phyloP scores from a whole-genome alignment of 1,139 yeast species.

The Zygotorulaspora mrakii region DNA sequence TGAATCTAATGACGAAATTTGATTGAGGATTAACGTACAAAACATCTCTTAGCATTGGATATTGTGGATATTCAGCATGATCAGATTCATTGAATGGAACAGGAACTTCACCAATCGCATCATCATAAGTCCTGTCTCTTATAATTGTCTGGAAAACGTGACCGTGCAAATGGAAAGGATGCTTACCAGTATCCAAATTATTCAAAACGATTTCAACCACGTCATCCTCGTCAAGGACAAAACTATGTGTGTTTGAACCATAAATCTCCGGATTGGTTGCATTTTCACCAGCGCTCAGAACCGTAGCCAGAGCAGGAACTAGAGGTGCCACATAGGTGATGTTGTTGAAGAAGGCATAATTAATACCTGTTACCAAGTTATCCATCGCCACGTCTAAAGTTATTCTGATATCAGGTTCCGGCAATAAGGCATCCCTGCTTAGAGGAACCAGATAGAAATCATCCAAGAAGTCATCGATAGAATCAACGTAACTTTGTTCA shows the following conservation, averaged over 20 bases:
- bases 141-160: constrained; percentile 67
- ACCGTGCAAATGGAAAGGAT: constrained; percentile 89
- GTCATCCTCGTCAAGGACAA: constrained; percentile 66
- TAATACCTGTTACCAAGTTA: constrained; percentile 74
- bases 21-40: constrained; percentile 64
- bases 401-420: constrained; percentile 64
- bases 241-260: constrained; percentile 75
- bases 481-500: constrained; percentile 44
- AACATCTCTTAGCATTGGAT: constrained; percentile 71
- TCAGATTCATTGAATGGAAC: constrained; percentile 48
- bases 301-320: constrained; percentile 78
- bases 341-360: constrained; percentile 88
- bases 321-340: constrained; percentile 72
- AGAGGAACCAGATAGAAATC: constrained; percentile 64
- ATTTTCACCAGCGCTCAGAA: constrained; percentile 60
- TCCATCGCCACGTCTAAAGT: constrained; percentile 70
- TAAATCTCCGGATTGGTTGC: constrained; percentile 58
- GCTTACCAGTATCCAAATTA: constrained; percentile 71
- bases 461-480: constrained; percentile 50
- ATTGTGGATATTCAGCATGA: constrained; percentile 54
- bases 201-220: constrained; percentile 64
- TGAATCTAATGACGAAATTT: constrained; percentile 65
- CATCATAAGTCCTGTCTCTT: constrained; percentile 51
- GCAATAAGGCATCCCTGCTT: constrained; percentile 47
- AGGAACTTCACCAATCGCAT: constrained; percentile 42